A percentile compares a stretch with the other conserved stretches of the same genome.
Conservation (phyloP, 352 stramenopile species). For the Globisporangium radiosum region DNA sequence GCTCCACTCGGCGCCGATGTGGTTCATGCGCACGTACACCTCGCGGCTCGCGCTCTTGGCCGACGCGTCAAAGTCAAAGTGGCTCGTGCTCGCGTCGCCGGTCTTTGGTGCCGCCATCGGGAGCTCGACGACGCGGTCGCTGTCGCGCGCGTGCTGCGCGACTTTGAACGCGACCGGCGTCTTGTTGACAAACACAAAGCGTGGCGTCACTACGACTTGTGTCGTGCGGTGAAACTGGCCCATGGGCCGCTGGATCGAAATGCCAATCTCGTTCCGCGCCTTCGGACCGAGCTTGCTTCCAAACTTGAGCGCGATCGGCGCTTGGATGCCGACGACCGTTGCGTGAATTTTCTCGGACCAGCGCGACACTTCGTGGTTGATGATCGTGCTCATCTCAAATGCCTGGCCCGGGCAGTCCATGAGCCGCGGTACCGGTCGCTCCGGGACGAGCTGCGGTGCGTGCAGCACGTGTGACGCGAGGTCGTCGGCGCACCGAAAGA, state of each 20-base stretch:
- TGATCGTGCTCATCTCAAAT: constrained; percentile 85
- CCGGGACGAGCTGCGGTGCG: constrained; percentile 55
- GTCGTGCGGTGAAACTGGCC: constrained; percentile 85
- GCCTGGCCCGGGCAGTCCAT: constrained; percentile 81
- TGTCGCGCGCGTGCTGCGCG: constrained; percentile 56
- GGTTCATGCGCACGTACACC: constrained; percentile 73
- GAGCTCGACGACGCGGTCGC: constrained; percentile 61
- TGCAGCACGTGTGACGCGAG: constrained; percentile 30
- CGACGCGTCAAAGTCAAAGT: constrained; percentile 68
- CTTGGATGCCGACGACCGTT: constrained; percentile 79
- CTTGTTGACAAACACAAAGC: constrained; percentile 86
- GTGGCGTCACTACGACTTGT: constrained; percentile 79
- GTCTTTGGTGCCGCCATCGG: constrained; percentile 25
- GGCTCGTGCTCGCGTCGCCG: constrained; percentile 26
- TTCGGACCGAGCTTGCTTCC: constrained; percentile 56
- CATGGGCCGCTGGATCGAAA: constrained; percentile 79
- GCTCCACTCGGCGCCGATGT: constrained; percentile 72
- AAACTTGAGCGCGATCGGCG: constrained; percentile 75
- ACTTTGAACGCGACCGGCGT: constrained; percentile 70
- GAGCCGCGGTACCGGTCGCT: constrained; percentile 61
- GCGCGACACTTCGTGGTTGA: constrained; percentile 73
- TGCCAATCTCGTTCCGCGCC: constrained; percentile 71
- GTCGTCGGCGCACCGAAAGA: constrained; percentile 71
- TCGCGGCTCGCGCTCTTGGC: constrained; percentile 45
- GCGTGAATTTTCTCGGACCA: constrained; percentile 88